phyloP scores from a whole-genome alignment of 306 rosid genomes.

The Prunus kanzakura region DNA sequence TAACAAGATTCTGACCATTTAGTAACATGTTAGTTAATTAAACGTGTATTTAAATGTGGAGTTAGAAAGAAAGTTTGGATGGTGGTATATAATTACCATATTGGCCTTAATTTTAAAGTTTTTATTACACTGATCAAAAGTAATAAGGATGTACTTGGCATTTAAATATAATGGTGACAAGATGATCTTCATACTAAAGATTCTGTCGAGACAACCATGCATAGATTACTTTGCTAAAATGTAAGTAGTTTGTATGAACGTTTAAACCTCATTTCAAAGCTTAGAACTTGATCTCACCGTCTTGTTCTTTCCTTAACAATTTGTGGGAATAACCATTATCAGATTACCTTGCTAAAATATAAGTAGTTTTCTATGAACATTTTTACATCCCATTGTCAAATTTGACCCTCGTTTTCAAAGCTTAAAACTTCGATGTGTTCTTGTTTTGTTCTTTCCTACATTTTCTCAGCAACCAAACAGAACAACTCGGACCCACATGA shows the following conservation, averaged over 20 bases:
- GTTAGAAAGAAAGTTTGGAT: too few species aligned
- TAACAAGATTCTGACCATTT: too few species aligned
- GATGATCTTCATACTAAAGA: too few species aligned
- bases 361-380: too few species aligned
- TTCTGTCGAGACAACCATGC: background rate
- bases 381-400: background rate
- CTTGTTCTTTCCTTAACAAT: background rate
- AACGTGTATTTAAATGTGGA: too few species aligned
- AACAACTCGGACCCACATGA: background rate
- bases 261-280: background rate
- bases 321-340: too few species aligned
- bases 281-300: background rate
- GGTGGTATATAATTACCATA: too few species aligned
- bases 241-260: background rate
- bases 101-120: background rate
- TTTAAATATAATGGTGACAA: background rate
- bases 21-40: too few species aligned
- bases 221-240: background rate
- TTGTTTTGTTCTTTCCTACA: background rate
- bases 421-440: too few species aligned
- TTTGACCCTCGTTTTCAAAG: background rate
- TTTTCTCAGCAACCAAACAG: constrained; percentile 9
- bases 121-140: background rate
- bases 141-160: too few species aligned
- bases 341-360: too few species aligned